phyloP scores from a whole-genome alignment of 768 basidiomycete species.

The Pholiota molesta region DNA sequence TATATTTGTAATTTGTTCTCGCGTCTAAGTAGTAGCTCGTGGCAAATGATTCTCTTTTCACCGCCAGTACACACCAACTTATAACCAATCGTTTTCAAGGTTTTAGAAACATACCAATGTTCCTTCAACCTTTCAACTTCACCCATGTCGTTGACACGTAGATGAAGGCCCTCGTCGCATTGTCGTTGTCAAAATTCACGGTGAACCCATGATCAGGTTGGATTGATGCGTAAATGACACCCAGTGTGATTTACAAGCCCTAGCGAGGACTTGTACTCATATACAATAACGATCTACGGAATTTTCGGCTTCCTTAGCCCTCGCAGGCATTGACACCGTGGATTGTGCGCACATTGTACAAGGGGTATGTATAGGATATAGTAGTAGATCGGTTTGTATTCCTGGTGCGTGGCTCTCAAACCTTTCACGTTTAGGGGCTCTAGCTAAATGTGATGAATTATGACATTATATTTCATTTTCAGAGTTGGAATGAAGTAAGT shows the following conservation, averaged over 20 bases:
- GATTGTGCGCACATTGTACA: constrained; percentile 5
- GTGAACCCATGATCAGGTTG: not conserved
- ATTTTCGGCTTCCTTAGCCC: not conserved
- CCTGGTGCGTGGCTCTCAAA: not conserved
- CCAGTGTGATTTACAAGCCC: not conserved
- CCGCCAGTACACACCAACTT: not conserved
- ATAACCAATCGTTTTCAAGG: not conserved
- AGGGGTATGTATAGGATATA: not conserved
- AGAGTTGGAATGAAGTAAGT: not conserved
- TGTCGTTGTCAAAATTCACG: not conserved
- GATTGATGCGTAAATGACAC: not conserved
- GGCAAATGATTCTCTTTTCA: too few relatives aligned
- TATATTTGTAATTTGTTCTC: too few relatives aligned
- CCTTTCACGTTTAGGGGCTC: not conserved
- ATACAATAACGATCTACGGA: not conserved
- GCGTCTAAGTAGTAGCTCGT: too few relatives aligned
- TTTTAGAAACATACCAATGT: not conserved
- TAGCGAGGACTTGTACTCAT: not conserved
- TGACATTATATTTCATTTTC: not conserved
- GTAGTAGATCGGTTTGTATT: not conserved
- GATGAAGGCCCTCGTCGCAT: not conserved
- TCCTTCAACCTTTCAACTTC: not conserved
- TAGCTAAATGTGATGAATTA: not conserved
- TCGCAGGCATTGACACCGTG: constrained; percentile 11
- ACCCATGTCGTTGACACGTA: not conserved